Evolutionary conservation across 495 filamentous ascomycete species (phyloP), one percentile per base, ranked within the genome.

Genomic region (Glutinoglossum americanum): DNA sequence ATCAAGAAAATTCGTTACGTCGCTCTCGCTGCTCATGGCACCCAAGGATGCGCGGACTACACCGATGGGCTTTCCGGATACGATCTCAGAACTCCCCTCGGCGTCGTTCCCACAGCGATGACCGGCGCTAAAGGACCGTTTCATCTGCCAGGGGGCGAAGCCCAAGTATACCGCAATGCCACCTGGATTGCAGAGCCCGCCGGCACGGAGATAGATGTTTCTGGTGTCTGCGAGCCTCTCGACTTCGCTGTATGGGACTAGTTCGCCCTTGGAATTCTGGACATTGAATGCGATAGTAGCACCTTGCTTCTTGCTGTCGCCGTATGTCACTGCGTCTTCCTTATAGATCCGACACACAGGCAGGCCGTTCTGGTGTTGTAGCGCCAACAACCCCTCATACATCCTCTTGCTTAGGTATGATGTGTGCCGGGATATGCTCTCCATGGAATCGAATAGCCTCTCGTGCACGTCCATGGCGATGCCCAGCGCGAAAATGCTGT

Each of bases 221-320:
- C 71, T 71, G 17, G 73, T 70, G 54, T 78, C 78, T 0, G 85
- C 85, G 9, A 74, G 63, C 39, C 73, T 69, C 66, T 88, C 84
- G 11, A 90, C 74, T 11, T 76, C 68, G 0, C 74, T 69, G 62
- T 82, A 81, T 1, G 72, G 69, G 41, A 84, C 66, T 60, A 74
- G 78, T 1, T 67, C 68, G 0, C 82, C 83, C 39, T 76, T 69
- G 7, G 70, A 63, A 19, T 69, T 65, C 6, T 73, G 65, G 39
- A 89, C 62, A 61, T 87, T 88, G 63, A 89, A 84, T 3, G 83
- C 80, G 58, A 90, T 67, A 0, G 80, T 84, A 0, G 82, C 76
- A 0, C 85, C 85, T 66, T 89, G 85, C 33, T 72, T 73, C 28
- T 57, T 66, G 0, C 74, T 51, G 64, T 89, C 76, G 0, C 73